phyloP scores from a whole-genome alignment of 345 rosid genomes.

The Reutealis trisperma region DNA sequence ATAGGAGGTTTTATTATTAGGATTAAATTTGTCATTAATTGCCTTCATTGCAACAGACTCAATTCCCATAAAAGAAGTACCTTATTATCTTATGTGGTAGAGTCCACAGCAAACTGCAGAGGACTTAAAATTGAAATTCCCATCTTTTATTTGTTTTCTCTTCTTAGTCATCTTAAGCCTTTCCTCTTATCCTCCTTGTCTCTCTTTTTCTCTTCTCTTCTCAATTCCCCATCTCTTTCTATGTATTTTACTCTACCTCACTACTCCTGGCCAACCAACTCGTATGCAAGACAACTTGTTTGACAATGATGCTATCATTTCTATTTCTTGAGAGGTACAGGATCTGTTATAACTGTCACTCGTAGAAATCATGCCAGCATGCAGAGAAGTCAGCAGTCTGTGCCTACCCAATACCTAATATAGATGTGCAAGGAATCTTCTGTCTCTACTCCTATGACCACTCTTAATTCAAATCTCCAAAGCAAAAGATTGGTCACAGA shows the following conservation, averaged over 20 bases:
- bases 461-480: neutral
- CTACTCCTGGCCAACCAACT: neutral
- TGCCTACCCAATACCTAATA: neutral
- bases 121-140: neutral
- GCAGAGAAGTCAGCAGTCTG: neutral
- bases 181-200: too few species aligned
- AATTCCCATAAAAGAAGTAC: neutral
- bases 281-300: neutral
- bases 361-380: neutral
- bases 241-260: neutral
- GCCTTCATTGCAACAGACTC: neutral
- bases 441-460: neutral
- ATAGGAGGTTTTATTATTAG: neutral
- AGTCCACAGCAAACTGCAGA: neutral
- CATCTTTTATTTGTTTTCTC: neutral
- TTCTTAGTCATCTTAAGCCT: neutral
- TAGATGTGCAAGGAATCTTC: neutral
- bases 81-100: neutral
- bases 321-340: neutral
- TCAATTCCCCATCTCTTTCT: too few species aligned
- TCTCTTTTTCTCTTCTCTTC: neutral
- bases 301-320: neutral
- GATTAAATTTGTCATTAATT: neutral
- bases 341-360: neutral
- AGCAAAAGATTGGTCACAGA: neutral